Conservation (phyloP, 2,329 filamentous ascomycete species). For the Aspergillus texensis region DNA sequence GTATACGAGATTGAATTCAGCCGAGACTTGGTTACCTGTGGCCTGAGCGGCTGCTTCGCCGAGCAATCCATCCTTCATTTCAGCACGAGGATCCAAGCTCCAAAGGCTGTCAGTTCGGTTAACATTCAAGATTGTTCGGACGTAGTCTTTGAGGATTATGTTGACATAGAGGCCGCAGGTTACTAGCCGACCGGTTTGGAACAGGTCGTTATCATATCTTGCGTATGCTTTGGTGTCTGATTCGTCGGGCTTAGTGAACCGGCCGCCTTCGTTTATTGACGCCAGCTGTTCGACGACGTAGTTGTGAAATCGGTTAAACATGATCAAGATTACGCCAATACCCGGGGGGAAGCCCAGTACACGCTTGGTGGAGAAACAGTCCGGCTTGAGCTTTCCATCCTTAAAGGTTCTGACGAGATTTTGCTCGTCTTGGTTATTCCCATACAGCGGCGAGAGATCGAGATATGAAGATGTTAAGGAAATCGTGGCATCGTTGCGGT, state of each 20-base stretch:
- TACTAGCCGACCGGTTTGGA: constrained; percentile 59
- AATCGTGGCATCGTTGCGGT: constrained; percentile 63
- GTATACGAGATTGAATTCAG: constrained; percentile 70
- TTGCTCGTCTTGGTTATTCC: constrained; percentile 66
- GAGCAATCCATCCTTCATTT: constrained; percentile 53
- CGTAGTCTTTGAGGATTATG: constrained; percentile 61
- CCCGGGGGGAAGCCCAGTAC: constrained; percentile 69
- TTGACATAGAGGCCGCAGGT: constrained; percentile 60
- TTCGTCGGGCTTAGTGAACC: constrained; percentile 61
- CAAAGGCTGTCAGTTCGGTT: constrained; percentile 62
- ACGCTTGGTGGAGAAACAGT: constrained; percentile 69
- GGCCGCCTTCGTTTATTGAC: constrained; percentile 67
- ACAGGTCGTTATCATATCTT: constrained; percentile 48
- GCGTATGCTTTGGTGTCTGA: constrained; percentile 38
- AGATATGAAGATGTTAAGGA: constrained; percentile 74
- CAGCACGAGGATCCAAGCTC: constrained; percentile 66
- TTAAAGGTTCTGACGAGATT: constrained; percentile 64
- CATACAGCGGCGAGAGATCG: constrained; percentile 73
- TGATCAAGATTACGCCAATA: constrained; percentile 67
- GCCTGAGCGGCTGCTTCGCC: constrained; percentile 56
- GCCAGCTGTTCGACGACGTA: constrained; percentile 65
- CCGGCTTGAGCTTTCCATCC: constrained; percentile 70
- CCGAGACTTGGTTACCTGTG: constrained; percentile 67
- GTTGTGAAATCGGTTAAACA: constrained; percentile 73
- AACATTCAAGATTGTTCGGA: constrained; percentile 63